A percentile compares a stretch with the other conserved stretches of the same genome.
These are phyloP conservation scores for Pinguiococcus pyrenoidosus DNA, from an alignment of 108 stramenopile genomes.

Conservation along the genomic window DNA sequence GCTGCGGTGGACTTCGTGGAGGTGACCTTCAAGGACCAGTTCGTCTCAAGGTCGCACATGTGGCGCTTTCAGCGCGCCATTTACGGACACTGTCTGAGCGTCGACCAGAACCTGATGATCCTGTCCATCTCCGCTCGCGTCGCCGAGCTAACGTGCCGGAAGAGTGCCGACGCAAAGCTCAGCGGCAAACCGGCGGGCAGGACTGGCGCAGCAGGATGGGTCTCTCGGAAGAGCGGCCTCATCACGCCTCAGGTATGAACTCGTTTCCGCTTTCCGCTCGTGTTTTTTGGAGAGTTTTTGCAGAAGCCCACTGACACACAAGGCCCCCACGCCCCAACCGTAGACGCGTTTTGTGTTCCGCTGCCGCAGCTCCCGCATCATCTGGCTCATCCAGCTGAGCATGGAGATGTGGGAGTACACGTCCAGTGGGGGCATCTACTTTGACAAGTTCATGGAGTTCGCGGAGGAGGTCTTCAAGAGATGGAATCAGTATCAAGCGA, in stretches of 20 bases:
- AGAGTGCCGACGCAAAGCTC: neutral
- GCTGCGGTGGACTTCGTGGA: slow-evolving; percentile 33
- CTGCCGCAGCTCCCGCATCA: slow-evolving; percentile 69
- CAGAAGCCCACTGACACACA: no score
- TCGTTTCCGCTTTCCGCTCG: no score
- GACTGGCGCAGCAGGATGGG: no score
- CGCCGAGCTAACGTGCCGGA: slow-evolving; percentile 8
- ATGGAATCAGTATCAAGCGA: slow-evolving; percentile 42
- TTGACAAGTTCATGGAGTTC: slow-evolving; percentile 29
- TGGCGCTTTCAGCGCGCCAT: slow-evolving; percentile 2
- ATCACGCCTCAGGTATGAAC: no score
- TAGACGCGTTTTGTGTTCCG: slow-evolving; percentile 36
- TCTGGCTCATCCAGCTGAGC: slow-evolving; percentile 91
- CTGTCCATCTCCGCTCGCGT: slow-evolving; percentile 1
- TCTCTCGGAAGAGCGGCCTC: no score
- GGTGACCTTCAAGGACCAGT: slow-evolving; percentile 39
- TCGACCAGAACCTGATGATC: neutral
- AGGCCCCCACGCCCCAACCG: no score
- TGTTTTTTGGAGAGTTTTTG: no score
- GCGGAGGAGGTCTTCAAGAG: slow-evolving; percentile 17
- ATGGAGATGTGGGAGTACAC: slow-evolving; percentile 94
- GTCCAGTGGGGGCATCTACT: slow-evolving; percentile 46
- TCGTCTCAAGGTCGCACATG: slow-evolving; percentile 61
- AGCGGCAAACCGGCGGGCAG: no score
- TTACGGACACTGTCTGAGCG: neutral